Base-by-base conservation (phyloP, 2,329 filamentous ascomycete genomes). In the Fusarium sp. region DNA sequence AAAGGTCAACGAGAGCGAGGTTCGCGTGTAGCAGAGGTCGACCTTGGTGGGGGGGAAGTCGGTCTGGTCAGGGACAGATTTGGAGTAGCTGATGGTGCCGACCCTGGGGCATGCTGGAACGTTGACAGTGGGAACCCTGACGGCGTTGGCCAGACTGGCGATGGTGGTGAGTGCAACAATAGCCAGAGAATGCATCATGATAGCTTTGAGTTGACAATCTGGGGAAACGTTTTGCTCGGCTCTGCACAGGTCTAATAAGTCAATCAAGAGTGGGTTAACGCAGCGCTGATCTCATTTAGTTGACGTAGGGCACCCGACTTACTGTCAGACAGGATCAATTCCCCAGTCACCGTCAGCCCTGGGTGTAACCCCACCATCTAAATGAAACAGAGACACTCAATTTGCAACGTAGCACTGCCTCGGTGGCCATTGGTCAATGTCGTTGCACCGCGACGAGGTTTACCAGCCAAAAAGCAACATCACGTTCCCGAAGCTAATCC, bases 11-110 rank as follows among this genome's bases (percentile, higher is more conserved):
- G 81, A 76, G 48, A 88, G 81, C 16, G 82, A 74, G 10, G 73
- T 82, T 31, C 82, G 76, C 14, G 84, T 83, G 77, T 87, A 88
- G 78, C 86, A 88, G 11, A 88, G 81, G 64, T 84, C 83, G 58
- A 87, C 84, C 48, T 85, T 75, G 0, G 86, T 88, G 52, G 75
- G 78, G 2, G 86, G 85, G 67, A 88, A 88, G 20, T 78, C 70
- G 29, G 72, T 73, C 67, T 77, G 68, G 57, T 84, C 82, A 2
- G 86, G 86, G 29, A 88, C 84, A 0, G 85, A 83, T 65, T 81
- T 84, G 77, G 80, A 76, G 79, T 81, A 87, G 43, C 77, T 75
- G 67, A 86, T 76, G n/a, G 78, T 84, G 45, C 77, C 82, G 31
- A 76, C 77, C 14, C 71, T 68, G 13, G 84, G 82, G 68, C 85